Evolutionary conservation across 305 asterid species (phyloP).

Genomic region (Fraxinus albicans): DNA sequence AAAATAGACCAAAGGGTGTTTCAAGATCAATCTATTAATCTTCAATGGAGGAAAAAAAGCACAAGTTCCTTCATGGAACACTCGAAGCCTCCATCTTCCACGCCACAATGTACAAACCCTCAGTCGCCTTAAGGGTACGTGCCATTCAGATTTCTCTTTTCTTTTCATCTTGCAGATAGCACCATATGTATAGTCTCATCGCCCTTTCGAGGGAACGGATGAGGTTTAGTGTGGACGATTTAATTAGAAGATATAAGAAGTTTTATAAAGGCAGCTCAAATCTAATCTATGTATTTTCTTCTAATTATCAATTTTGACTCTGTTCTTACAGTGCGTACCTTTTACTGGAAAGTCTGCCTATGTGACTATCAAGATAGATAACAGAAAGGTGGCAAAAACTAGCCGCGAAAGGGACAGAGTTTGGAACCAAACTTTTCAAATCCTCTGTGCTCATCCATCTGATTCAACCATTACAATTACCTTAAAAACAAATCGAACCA

Average conservation of each 20-base stretch:
- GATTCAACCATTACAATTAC: constrained; percentile 61
- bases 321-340: constrained; percentile 55
- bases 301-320: not conserved
- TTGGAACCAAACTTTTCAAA: constrained; percentile 84
- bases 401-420: constrained; percentile 47
- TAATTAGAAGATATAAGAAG: not conserved
- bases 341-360: constrained; percentile 50
- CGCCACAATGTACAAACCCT: constrained; percentile 46
- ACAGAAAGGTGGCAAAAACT: constrained; percentile 65
- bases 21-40: constrained; percentile 5
- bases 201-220: not conserved
- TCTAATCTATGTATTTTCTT: not conserved
- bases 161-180: not conserved
- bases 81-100: constrained; percentile 84
- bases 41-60: constrained; percentile 46
- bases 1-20: not conserved
- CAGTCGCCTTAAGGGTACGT: constrained; percentile 51
- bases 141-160: not conserved
- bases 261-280: not conserved
- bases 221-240: not conserved
- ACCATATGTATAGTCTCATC: not conserved
- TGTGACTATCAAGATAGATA: constrained; percentile 69
- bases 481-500: constrained; percentile 49
- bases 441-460: constrained; percentile 76
- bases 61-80: constrained; percentile 76